phyloP scores from a whole-genome alignment of 2,329 filamentous ascomycete species.

The Metarhizium anisopliae region DNA sequence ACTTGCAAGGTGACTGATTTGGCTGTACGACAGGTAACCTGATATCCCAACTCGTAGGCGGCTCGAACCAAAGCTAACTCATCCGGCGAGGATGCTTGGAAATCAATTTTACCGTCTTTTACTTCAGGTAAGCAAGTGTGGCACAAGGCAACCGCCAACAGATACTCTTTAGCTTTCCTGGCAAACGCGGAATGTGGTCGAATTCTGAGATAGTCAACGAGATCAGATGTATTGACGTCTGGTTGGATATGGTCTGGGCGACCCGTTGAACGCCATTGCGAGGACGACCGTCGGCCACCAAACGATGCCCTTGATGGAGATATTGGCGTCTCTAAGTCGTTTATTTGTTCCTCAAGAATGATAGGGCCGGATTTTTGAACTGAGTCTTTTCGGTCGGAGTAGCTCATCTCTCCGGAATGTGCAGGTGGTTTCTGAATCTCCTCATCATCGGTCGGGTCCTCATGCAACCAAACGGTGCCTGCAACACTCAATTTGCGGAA shows the following conservation, averaged over 20 bases:
- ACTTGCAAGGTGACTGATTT: slow-evolving; percentile 52
- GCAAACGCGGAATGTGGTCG: slow-evolving; percentile 72
- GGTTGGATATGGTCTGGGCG: slow-evolving; percentile 42
- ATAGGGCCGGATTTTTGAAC: slow-evolving; percentile 20
- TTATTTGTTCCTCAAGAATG: slow-evolving; percentile 20
- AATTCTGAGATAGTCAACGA: slow-evolving; percentile 67
- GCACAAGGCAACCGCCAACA: slow-evolving; percentile 77
- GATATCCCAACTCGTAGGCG: slow-evolving; percentile 75
- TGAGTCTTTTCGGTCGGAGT: slow-evolving; percentile 13
- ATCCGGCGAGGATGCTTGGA: slow-evolving; percentile 84
- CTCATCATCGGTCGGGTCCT: slow-evolving; percentile 45
- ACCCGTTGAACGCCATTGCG: slow-evolving; percentile 39
- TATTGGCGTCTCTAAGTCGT: slow-evolving; percentile 13
- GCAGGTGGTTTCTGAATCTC: slow-evolving; percentile 12
- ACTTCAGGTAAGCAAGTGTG: slow-evolving; percentile 85
- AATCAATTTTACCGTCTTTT: slow-evolving; percentile 60
- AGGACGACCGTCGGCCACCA: slow-evolving; percentile 35
- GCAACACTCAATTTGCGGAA: slow-evolving; percentile 89
- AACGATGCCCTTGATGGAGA: slow-evolving; percentile 23
- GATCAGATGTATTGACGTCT: slow-evolving; percentile 58
- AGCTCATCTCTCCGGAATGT: neutral
- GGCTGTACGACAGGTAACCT: slow-evolving; percentile 65
- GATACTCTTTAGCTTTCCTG: slow-evolving; percentile 69
- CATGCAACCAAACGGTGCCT: slow-evolving; percentile 82
- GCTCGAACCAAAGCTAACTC: slow-evolving; percentile 79